These are phyloP conservation scores for Mycena indigotica DNA, from an alignment of 768 basidiomycete species.

Conservation along the genomic window DNA sequence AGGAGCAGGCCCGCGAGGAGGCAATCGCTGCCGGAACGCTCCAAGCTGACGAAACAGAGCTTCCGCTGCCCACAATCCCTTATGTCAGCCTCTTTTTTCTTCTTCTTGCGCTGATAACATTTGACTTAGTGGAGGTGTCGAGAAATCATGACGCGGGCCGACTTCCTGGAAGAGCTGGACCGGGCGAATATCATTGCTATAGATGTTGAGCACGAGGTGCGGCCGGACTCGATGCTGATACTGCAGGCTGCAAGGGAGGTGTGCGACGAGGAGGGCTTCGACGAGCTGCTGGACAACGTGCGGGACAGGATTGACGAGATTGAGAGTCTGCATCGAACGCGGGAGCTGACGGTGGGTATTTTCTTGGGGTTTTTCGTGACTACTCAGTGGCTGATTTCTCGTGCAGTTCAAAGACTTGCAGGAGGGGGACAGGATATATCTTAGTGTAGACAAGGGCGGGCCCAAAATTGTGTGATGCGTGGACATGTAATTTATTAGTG, in stretches of 20 bases:
- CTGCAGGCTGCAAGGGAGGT: conserved; percentile 73
- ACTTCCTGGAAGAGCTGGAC: conserved; percentile 75
- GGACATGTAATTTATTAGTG: too few relatives aligned
- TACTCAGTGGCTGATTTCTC: conserved; percentile 14
- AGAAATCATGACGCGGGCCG: conserved; percentile 81
- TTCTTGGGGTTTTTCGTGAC: neutral
- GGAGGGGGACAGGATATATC: conserved; percentile 50
- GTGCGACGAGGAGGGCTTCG: conserved; percentile 74
- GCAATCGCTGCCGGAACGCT: conserved; percentile 39
- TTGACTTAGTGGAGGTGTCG: conserved; percentile 60
- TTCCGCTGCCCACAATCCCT: conserved; percentile 64
- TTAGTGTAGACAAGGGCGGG: conserved; percentile 64
- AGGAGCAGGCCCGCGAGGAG: conserved; percentile 46
- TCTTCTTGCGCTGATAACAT: conserved; percentile 1
- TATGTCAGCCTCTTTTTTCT: conserved; percentile 44
- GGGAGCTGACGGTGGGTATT: conserved; percentile 67
- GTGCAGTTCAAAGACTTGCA: conserved; percentile 52
- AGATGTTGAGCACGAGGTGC: conserved; percentile 76
- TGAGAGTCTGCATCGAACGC: conserved; percentile 78
- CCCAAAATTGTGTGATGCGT: neutral
- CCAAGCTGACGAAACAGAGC: conserved; percentile 37
- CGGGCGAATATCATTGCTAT: conserved; percentile 74
- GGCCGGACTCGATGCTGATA: conserved; percentile 78
- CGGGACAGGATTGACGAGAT: conserved; percentile 82
- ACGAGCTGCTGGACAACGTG: conserved; percentile 73